Evolutionary conservation across 805 yeast genomes (phyloP).

Genomic region (Metschnikowia rubicola): DNA sequence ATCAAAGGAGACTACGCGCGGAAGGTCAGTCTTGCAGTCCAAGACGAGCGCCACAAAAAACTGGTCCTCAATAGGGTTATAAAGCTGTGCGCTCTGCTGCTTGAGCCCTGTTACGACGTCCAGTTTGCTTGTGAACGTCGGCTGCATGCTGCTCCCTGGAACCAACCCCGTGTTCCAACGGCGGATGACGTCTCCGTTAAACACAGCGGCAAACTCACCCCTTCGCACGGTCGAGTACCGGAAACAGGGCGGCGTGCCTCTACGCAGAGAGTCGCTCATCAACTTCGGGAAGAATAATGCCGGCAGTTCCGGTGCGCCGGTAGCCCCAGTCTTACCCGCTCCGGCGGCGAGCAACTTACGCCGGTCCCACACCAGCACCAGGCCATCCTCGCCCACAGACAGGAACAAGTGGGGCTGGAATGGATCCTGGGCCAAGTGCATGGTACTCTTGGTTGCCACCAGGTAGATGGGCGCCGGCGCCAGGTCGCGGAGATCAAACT

Average conservation of each 20-base stretch:
- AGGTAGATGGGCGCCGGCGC: conserved; percentile 55
- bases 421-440: conserved; percentile 67
- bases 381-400: conserved; percentile 79
- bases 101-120: conserved; percentile 23
- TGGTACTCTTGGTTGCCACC: conserved; percentile 69
- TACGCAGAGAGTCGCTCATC: conserved; percentile 52
- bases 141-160: conserved; percentile 25
- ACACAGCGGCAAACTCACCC: conserved; percentile 76
- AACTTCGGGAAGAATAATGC: conserved; percentile 57
- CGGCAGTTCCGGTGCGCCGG: conserved; percentile 48
- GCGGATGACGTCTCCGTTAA: conserved; percentile 72
- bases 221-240: conserved; percentile 61
- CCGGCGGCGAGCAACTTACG: conserved; percentile 44
- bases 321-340: conserved; percentile 1
- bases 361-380: conserved; percentile 79
- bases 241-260: conserved; percentile 62
- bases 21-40: conserved; percentile 72
- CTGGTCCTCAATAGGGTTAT: conserved; percentile 47
- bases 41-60: conserved; percentile 73
- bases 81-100: conserved; percentile 35
- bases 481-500: conserved; percentile 67
- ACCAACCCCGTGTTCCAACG: conserved; percentile 74
- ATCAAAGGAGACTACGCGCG: conserved; percentile 82
- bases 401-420: conserved; percentile 64
- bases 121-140: conserved; percentile 13